A percentile compares a stretch with the other conserved stretches of the same genome.
Evolutionary conservation across 805 yeast genomes (phyloP).

Genomic region (Nakazawaea anatomiae): DNA sequence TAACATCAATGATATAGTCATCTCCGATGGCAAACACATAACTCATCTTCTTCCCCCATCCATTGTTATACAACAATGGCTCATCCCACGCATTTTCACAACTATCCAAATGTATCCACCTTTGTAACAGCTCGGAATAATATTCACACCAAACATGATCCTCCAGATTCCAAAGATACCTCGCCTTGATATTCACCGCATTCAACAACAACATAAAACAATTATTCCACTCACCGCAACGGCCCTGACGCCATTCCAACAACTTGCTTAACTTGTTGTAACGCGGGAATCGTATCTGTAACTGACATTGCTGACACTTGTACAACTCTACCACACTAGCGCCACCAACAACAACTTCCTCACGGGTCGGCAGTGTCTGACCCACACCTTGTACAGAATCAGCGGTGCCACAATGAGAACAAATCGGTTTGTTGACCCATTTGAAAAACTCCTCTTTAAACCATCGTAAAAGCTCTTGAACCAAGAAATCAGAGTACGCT

Average conservation of each 20-base stretch:
- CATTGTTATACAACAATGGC: slow-evolving; percentile 68
- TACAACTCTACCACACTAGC: slow-evolving; percentile 63
- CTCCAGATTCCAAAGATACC: slow-evolving; percentile 85
- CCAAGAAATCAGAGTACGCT: slow-evolving; percentile 52
- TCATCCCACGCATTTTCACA: slow-evolving; percentile 85
- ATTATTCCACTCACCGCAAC: slow-evolving; percentile 97
- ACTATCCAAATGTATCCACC: slow-evolving; percentile 88
- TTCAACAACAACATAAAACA: slow-evolving; percentile 67
- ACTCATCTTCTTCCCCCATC: slow-evolving; percentile 95
- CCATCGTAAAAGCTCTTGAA: slow-evolving; percentile 54
- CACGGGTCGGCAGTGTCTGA: slow-evolving; percentile 32
- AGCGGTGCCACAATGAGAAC: slow-evolving; percentile 42
- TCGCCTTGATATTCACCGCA: slow-evolving; percentile 55
- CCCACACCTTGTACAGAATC: slow-evolving; percentile 32
- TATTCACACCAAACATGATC: slow-evolving; percentile 98
- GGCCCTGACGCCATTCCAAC: slow-evolving; percentile 58
- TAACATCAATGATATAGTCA: slow-evolving; percentile 63
- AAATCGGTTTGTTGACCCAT: slow-evolving; percentile 75
- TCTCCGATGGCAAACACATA: slow-evolving; percentile 68
- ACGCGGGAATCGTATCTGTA: slow-evolving; percentile 60
- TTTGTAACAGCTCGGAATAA: slow-evolving; percentile 47
- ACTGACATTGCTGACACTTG: slow-evolving; percentile 47
- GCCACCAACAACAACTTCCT: slow-evolving; percentile 39
- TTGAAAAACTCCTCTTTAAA: slow-evolving; percentile 74
- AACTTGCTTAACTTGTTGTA: slow-evolving; percentile 63